Evolutionary conservation across 2,329 filamentous ascomycete genomes (phyloP).

Genomic region (Phoma sp.): DNA sequence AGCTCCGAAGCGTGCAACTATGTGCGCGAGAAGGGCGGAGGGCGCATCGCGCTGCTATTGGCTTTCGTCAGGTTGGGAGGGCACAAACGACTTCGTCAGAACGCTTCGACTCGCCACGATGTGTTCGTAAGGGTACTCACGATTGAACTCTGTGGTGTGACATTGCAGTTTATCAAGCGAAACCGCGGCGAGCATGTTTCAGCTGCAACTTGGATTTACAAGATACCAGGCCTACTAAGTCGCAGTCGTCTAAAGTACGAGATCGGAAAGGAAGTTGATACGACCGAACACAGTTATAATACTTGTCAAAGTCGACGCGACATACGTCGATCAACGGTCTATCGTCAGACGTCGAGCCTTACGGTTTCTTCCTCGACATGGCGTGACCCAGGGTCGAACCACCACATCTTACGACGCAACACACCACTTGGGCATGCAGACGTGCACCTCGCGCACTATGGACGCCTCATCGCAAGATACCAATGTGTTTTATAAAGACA

Average conservation of each 20-base stretch:
- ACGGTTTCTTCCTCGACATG: constrained; percentile 9
- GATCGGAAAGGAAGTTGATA: too few species aligned
- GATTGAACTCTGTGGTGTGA: not conserved
- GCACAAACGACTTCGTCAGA: not conserved
- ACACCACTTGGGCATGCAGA: constrained; percentile 19
- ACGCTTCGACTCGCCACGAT: not conserved
- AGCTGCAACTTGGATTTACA: too few species aligned
- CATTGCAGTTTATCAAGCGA: not conserved
- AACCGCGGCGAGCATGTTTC: not conserved
- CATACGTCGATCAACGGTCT: not conserved
- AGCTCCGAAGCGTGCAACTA: not conserved
- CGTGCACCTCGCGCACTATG: constrained; percentile 1
- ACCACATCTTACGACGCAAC: constrained; percentile 30
- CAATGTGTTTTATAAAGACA: constrained; percentile 12
- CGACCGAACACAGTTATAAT: not conserved
- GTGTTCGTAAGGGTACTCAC: not conserved
- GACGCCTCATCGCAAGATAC: not conserved
- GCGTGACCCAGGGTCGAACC: constrained; percentile 29
- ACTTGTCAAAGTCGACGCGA: not conserved
- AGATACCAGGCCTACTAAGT: too few species aligned
- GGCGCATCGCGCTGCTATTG: not conserved
- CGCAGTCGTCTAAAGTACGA: too few species aligned
- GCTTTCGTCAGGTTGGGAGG: not conserved
- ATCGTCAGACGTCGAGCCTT: not conserved
- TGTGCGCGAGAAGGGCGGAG: not conserved